Evolutionary conservation across 2,329 filamentous ascomycete genomes (phyloP).

Genomic region (Colletotrichum filicis): DNA sequence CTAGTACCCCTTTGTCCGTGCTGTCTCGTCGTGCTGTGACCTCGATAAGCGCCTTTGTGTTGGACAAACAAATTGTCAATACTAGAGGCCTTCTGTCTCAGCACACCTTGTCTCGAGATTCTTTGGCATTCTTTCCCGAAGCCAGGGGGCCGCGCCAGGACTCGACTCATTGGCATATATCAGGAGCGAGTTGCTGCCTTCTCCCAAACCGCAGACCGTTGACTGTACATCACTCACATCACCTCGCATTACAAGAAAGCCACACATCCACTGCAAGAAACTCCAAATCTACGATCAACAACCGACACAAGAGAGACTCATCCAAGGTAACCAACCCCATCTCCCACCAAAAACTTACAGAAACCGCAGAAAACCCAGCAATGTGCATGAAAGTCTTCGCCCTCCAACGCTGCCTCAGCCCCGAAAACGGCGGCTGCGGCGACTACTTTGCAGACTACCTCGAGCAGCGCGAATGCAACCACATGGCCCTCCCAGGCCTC

Average conservation of each 20-base stretch:
- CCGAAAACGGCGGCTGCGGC: conserved; percentile 17
- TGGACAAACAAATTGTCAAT: not conserved
- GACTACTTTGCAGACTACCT: conserved; percentile 23
- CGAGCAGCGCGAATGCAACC: conserved; percentile 5
- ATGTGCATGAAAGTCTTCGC: conserved; percentile 30
- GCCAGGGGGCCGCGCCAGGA: rapidly evolving
- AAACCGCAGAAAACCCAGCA: not conserved
- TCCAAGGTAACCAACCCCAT: not conserved
- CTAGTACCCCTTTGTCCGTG: not conserved
- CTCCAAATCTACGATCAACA: not conserved
- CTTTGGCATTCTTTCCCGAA: not conserved
- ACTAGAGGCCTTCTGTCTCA: not conserved
- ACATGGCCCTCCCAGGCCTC: conserved; percentile 2
- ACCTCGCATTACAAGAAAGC: not conserved
- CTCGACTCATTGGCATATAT: not conserved
- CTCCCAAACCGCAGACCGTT: not conserved
- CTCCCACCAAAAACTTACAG: not conserved
- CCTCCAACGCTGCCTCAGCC: conserved; percentile 19
- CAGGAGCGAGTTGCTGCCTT: not conserved
- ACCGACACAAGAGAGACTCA: not conserved
- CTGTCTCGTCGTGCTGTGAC: not conserved
- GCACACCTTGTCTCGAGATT: not conserved
- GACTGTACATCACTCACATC: not conserved
- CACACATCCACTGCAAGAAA: not conserved
- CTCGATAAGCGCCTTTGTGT: not conserved